phyloP scores from a whole-genome alignment of 768 basidiomycete species.

The Tricholoma furcatifolium region DNA sequence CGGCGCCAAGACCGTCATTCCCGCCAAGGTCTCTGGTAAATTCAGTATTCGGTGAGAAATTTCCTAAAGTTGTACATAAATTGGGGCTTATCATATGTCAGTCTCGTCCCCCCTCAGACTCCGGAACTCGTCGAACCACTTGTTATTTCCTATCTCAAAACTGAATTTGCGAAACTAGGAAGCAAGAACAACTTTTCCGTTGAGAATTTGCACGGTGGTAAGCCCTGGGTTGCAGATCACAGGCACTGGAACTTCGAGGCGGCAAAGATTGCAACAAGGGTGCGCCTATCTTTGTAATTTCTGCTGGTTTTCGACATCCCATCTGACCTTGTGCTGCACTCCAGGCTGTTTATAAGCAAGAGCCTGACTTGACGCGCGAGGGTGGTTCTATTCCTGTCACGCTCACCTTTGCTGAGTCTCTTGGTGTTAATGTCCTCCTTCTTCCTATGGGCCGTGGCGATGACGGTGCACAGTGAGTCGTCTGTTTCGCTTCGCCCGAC shows the following conservation, averaged over 20 bases:
- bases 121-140: constrained; percentile 72
- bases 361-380: constrained; percentile 84
- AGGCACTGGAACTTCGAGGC: constrained; percentile 95
- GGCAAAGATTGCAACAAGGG: constrained; percentile 82
- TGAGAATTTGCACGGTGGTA: constrained; percentile 77
- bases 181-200: constrained; percentile 80
- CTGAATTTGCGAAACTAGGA: constrained; percentile 82
- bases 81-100: constrained; percentile 19
- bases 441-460: constrained; percentile 94
- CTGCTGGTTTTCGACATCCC: not conserved
- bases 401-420: constrained; percentile 86
- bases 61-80: not conserved
- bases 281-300: constrained; percentile 21
- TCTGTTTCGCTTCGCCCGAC: not conserved
- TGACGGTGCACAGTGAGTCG: constrained; percentile 86
- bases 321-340: not conserved
- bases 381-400: constrained; percentile 96
- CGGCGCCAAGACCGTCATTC: constrained; percentile 92
- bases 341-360: constrained; percentile 63
- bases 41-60: constrained; percentile 82
- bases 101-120: constrained; percentile 84
- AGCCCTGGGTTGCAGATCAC: constrained; percentile 84
- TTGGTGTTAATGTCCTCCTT: constrained; percentile 84
- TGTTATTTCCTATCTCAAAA: constrained; percentile 66
- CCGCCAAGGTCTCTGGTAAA: constrained; percentile 84